Evolutionary conservation across 176 grass and related monocot genomes (phyloP).

Genomic region (Juncus effusus): DNA sequence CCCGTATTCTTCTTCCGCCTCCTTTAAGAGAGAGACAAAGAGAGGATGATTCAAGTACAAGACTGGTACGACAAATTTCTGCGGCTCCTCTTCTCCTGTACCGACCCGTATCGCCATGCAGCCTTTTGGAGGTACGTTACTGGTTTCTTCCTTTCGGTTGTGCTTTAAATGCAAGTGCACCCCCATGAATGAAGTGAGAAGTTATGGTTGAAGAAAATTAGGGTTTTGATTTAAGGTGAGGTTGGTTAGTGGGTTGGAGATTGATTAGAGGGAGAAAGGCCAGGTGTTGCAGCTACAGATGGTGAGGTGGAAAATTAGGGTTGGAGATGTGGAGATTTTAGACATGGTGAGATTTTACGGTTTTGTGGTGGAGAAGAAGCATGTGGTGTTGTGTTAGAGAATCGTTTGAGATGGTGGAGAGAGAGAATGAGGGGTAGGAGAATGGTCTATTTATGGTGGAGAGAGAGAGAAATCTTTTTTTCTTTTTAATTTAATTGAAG

Average conservation of each 20-base stretch:
- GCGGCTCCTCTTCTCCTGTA: slow-evolving; percentile 32
- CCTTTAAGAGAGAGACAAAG: slow-evolving; percentile 69
- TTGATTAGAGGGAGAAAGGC: slow-evolving; percentile 36
- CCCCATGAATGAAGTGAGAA: slow-evolving; percentile 9
- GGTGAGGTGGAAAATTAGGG: slow-evolving; percentile 27
- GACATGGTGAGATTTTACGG: slow-evolving; percentile 24
- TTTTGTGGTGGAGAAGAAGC: slow-evolving; percentile 16
- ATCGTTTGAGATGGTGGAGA: slow-evolving; percentile 8
- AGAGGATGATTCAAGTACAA: slow-evolving; percentile 74
- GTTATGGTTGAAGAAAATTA: not conserved
- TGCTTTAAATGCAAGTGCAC: slow-evolving; percentile 23
- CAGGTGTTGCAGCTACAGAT: slow-evolving; percentile 32
- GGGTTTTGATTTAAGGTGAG: not conserved
- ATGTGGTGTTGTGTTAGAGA: slow-evolving; percentile 14
- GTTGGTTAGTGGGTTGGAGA: not conserved
- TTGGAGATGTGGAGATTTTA: slow-evolving; percentile 16
- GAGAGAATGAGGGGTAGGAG: not conserved
- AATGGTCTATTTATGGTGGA: slow-evolving; percentile 8
- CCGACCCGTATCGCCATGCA: slow-evolving; percentile 80
- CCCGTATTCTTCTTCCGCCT: slow-evolving; percentile 87
- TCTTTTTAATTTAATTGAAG: not conserved
- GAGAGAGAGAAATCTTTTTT: not conserved
- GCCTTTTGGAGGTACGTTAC: slow-evolving; percentile 61
- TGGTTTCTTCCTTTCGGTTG: not conserved
- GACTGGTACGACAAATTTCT: slow-evolving; percentile 73